Conservation (phyloP, 2,329 filamentous ascomycete species). For the Cytospora leucostoma region DNA sequence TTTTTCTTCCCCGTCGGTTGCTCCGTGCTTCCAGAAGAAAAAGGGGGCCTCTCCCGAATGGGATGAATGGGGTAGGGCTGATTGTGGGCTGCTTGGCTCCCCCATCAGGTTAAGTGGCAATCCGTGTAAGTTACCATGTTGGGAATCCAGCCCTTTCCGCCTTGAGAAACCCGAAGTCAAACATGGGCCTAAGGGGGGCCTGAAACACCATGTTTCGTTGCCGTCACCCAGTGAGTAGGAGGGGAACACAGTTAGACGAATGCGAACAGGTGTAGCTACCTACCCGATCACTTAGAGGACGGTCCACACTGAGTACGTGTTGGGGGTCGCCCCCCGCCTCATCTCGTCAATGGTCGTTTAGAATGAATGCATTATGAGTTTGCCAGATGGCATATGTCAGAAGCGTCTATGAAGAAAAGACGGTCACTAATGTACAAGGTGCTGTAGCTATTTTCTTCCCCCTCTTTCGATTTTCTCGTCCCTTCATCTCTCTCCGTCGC, state of each 20-base stretch:
- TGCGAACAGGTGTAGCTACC: background rate
- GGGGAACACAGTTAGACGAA: background rate
- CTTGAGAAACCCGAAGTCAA: background rate
- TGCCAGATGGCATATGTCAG: background rate
- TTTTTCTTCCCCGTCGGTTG: background rate
- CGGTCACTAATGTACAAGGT: constrained; percentile 8
- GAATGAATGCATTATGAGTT: background rate
- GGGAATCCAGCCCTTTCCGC: constrained; percentile 13
- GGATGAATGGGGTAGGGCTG: constrained; percentile 12
- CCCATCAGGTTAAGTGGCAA: constrained; percentile 26
- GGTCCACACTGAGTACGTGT: background rate
- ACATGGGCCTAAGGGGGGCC: background rate
- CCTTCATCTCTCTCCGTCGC: constrained; percentile 6
- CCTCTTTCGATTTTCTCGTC: background rate
- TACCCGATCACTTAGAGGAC: background rate
- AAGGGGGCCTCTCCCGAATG: background rate
- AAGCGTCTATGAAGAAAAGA: constrained; percentile 3
- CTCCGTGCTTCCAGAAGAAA: background rate
- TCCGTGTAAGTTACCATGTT: constrained; percentile 28
- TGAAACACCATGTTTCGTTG: background rate
- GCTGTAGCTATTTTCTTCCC: constrained; percentile 2
- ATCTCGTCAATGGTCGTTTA: background rate
- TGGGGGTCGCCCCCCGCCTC: background rate
- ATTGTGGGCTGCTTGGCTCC: constrained; percentile 7
- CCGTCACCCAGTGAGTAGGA: background rate